phyloP scores from a whole-genome alignment of 2,329 filamentous ascomycete genomes.

The Biscogniauxia sp. region DNA sequence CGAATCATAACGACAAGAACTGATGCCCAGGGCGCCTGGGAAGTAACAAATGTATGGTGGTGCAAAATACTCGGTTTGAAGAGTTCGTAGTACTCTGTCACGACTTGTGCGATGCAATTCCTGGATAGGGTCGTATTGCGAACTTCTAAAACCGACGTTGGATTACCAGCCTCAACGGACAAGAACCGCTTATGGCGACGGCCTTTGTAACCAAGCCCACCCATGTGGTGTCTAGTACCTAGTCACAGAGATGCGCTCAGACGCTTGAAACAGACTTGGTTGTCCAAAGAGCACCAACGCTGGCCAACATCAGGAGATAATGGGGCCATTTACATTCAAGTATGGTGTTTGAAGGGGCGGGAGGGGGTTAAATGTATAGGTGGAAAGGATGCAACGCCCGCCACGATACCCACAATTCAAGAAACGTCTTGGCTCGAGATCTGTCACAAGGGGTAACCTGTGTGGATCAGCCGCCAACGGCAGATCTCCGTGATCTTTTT shows the following conservation, averaged over 20 bases:
- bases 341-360: constrained; percentile 2
- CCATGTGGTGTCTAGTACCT: background rate
- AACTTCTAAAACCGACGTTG: background rate
- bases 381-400: constrained; percentile 5
- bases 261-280: constrained; percentile 12
- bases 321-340: constrained; percentile 9
- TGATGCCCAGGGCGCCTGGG: background rate
- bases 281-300: constrained; percentile 6
- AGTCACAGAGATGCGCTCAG: background rate
- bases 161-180: constrained; percentile 1
- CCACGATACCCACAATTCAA: constrained; percentile 15
- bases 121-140: background rate
- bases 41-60: background rate
- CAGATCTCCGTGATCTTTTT: constrained; percentile 1
- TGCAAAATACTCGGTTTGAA: background rate
- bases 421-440: constrained; percentile 25
- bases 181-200: background rate
- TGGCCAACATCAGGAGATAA: constrained; percentile 18
- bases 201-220: background rate
- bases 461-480: constrained; percentile 11
- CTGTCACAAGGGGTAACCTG: constrained; percentile 20
- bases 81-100: background rate
- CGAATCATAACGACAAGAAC: background rate
- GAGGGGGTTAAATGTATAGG: background rate
- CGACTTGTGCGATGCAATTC: background rate